Base-by-base conservation (phyloP, 306 rosid genomes). In the Lathyrus oleraceus region DNA sequence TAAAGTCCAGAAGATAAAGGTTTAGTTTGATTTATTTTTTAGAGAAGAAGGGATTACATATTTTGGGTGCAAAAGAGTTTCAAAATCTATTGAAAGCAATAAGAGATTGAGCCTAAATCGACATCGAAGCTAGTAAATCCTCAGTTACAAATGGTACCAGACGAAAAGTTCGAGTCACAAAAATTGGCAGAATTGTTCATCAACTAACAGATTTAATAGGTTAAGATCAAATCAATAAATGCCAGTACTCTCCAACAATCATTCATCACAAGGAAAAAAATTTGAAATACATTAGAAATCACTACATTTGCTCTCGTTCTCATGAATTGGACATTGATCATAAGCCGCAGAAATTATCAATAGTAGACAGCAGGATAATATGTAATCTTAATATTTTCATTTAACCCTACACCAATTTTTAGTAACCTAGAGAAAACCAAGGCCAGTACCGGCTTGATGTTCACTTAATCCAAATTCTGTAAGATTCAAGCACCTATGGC, bases 381-480 rank as follows among this genome's bases (percentile, higher is more conserved):
- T 19, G 5, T 11, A 10, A 61, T 21, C 17, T 10, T 44, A 64
- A 70, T 59, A 47, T 45, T 68, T 61, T 11, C 39, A 47, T 43
- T 73, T 39, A 72, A 76, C 5, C 53, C 44, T 67, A 59, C 20
- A 69, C 44, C 68, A 69, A 61, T 27, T 53, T 35, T 16, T 30
- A 12, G 52, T 57, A 39, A 21, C 53, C 69, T 64, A 64, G 38
- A 44, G 36, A 66, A 67, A 39, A 64, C 69, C 7, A 35, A 70
- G 19, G 69, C 32, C 45, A 43, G n/a, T 23, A 10, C 60, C 40
- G 16, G 74, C 70, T 21, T 2, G 25, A 25, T 40, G 78, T 48
- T 53, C 83, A 66, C 76, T 43, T 67, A 27, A 72, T 63, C 67
- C 73, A 77, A 65, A 65, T 40, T 63, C 69, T 63, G 21, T 51